Percentiles rank a stretch among this genome's conserved stretches.
Evolutionary conservation across 441 rosid species (phyloP).

Genomic region (Capsella rubella): DNA sequence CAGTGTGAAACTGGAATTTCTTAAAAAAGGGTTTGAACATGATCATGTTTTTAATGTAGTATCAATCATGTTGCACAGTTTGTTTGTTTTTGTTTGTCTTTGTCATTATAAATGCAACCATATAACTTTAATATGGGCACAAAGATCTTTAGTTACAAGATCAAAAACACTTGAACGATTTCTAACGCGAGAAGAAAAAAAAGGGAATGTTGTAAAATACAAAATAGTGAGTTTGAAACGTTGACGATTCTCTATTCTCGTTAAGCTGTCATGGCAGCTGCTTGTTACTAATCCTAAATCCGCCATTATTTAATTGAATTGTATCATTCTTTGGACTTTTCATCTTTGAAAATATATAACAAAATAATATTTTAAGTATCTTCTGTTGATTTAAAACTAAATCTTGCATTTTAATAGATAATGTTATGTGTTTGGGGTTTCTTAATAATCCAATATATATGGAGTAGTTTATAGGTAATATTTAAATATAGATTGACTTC

Average conservation of each 20-base stretch:
- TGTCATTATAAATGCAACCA: neutral
- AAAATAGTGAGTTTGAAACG: too few relatives aligned
- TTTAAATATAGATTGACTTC: neutral
- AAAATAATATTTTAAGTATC: neutral
- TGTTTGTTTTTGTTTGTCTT: neutral
- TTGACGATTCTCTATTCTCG: slow-evolving; percentile 17
- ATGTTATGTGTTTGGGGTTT: neutral
- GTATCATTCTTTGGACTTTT: slow-evolving; percentile 6
- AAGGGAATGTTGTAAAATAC: too few relatives aligned
- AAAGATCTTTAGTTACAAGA: neutral
- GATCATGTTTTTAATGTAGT: slow-evolving; percentile 15
- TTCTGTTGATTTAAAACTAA: neutral
- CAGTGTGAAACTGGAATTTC: slow-evolving; percentile 31
- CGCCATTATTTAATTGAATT: slow-evolving; percentile 31
- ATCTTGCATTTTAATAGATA: neutral
- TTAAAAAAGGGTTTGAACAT: neutral
- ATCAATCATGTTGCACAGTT: slow-evolving; percentile 6
- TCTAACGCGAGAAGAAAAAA: too few relatives aligned
- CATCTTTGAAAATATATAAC: neutral
- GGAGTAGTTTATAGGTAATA: neutral
- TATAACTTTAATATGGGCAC: neutral
- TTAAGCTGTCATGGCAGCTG: slow-evolving; percentile 10
- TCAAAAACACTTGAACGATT: too few relatives aligned
- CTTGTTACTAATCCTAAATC: neutral
- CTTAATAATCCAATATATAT: neutral